Evolutionary conservation across 2,329 filamentous ascomycete species (phyloP).

Genomic region (Venturiaceae sp.): DNA sequence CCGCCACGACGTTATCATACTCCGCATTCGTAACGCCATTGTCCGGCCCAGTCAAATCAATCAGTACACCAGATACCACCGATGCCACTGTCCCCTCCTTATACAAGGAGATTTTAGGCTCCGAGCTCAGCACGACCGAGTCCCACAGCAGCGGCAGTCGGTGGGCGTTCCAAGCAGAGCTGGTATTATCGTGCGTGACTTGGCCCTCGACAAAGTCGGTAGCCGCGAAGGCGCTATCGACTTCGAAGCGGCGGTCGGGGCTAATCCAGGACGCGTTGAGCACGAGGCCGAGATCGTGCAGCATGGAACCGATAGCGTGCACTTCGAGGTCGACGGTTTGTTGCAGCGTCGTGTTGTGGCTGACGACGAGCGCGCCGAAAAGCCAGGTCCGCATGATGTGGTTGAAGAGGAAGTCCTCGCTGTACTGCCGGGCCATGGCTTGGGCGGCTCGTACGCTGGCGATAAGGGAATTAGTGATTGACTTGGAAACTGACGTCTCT

Average conservation of each 20-base stretch:
- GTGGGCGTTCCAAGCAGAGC: not conserved
- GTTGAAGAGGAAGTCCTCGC: not conserved
- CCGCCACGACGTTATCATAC: not conserved
- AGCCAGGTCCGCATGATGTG: not conserved
- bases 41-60: not conserved
- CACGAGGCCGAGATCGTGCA: not conserved
- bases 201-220: not conserved
- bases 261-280: not conserved
- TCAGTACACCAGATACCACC: not conserved
- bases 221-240: constrained; percentile 33
- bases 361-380: not conserved
- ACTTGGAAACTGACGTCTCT: too few relatives aligned
- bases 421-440: not conserved
- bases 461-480: too few relatives aligned
- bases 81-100: constrained; percentile 32
- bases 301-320: not conserved
- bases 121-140: not conserved
- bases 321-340: not conserved
- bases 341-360: not conserved
- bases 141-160: not conserved
- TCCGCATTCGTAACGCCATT: not conserved
- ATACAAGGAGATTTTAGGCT: constrained; percentile 16
- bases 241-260: constrained; percentile 39
- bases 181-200: too few relatives aligned
- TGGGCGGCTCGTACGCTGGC: not conserved